A percentile compares a stretch with the other conserved stretches of the same genome.
These are phyloP conservation scores for Boletus reticuloceps DNA, from an alignment of 768 basidiomycete species.

Conservation along the genomic window DNA sequence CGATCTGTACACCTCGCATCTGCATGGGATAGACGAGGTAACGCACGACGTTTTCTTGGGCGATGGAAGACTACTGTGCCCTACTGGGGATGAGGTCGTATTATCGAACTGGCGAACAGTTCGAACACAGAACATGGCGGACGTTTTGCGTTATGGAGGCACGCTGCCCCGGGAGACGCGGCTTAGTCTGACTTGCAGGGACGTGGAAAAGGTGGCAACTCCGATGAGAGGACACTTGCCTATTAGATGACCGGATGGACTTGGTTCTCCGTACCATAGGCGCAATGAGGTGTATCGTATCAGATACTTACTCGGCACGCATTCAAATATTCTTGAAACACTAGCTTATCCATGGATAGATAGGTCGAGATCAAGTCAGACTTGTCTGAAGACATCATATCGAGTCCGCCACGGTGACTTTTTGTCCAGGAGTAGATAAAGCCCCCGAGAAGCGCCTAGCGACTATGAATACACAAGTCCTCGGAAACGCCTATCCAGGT, in stretches of 20 bases:
- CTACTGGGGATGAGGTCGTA: slow-evolving; percentile 28
- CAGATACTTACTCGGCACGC: no score
- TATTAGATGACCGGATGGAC: no score
- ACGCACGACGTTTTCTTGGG: slow-evolving; percentile 46
- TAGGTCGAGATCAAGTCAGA: no score
- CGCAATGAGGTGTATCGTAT: no score
- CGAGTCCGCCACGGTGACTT: not conserved
- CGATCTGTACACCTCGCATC: slow-evolving; percentile 63
- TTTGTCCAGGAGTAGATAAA: not conserved
- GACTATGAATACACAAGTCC: not conserved
- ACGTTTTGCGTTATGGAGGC: slow-evolving; percentile 47
- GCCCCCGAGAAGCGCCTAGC: no score
- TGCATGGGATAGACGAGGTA: slow-evolving; percentile 78
- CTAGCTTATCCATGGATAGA: not conserved
- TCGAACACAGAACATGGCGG: slow-evolving; percentile 36
- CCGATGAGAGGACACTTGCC: not conserved
- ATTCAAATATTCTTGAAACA: not conserved
- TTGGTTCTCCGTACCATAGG: no score
- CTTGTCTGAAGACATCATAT: no score
- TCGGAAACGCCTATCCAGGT: not conserved
- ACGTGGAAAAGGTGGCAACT: slow-evolving; percentile 59
- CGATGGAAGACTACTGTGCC: slow-evolving; percentile 16
- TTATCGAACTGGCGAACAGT: slow-evolving; percentile 64
- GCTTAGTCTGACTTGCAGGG: slow-evolving; percentile 85
- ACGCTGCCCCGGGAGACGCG: slow-evolving; percentile 55